A percentile compares a stretch with the other conserved stretches of the same genome.
phyloP scores from a whole-genome alignment of 495 filamentous ascomycete genomes.

The Hyaloscypha bicolor region DNA sequence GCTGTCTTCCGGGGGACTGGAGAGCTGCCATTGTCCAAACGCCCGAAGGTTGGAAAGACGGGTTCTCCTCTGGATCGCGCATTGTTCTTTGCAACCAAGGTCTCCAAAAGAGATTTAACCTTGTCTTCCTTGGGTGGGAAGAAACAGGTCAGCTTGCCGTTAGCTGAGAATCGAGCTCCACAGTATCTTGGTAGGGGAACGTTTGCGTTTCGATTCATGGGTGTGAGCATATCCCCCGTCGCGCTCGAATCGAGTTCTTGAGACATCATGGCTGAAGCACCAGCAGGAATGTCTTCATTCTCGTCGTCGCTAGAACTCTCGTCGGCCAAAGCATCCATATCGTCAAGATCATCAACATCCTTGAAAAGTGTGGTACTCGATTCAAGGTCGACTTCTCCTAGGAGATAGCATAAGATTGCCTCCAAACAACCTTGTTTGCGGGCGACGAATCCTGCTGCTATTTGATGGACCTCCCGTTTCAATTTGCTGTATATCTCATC shows the following conservation, averaged over 20 bases:
- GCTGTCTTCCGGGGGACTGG: slow-evolving; percentile 46
- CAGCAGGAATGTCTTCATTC: slow-evolving; percentile 60
- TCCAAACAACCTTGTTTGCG: slow-evolving; percentile 79
- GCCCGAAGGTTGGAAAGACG: slow-evolving; percentile 88
- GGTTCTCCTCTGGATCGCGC: slow-evolving; percentile 65
- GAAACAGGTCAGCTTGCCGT: slow-evolving; percentile 83
- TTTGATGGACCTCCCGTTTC: slow-evolving; percentile 66
- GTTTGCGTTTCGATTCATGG: slow-evolving; percentile 70
- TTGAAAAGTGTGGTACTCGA: slow-evolving; percentile 70
- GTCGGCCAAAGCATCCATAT: slow-evolving; percentile 55
- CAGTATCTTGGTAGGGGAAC: slow-evolving; percentile 76
- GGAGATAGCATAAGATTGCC: slow-evolving; percentile 76
- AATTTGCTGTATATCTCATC: slow-evolving; percentile 67
- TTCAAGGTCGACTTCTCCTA: slow-evolving; percentile 80
- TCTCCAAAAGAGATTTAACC: slow-evolving; percentile 62
- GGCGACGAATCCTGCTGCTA: slow-evolving; percentile 67
- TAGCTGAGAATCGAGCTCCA: slow-evolving; percentile 74
- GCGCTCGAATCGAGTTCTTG: slow-evolving; percentile 54
- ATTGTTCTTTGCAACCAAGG: slow-evolving; percentile 60
- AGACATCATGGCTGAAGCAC: slow-evolving; percentile 55
- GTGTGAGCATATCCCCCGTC: slow-evolving; percentile 50
- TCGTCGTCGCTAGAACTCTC: slow-evolving; percentile 87
- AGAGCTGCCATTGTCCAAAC: slow-evolving; percentile 57
- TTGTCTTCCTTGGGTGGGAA: slow-evolving; percentile 82
- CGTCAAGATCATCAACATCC: slow-evolving; percentile 61